Evolutionary conservation across 192 early-diverging fungal genomes (phyloP), one percentile per base, ranked within the genome.

Genomic region (Mortierella claussenii): DNA sequence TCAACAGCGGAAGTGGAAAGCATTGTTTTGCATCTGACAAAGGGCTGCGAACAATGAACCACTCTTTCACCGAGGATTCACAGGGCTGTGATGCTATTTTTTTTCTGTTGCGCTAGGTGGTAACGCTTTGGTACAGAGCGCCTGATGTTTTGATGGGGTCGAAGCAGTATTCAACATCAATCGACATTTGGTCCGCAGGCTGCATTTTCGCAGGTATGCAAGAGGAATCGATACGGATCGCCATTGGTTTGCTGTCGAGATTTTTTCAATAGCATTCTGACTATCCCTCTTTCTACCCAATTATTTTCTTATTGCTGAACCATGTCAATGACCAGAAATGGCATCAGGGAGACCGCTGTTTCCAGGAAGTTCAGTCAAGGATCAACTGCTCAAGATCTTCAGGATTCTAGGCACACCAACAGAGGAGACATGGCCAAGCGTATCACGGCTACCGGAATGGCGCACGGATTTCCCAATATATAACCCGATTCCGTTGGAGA

Each of bases 371-470:
- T 97, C 95, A 6, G 87, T 92, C 23, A 79, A 87, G 47, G 95
- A 97, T 80, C 95, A 99, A 71, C 65, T 99, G 26, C 63, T 91
- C 31, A 87, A 92, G 44, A 98, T 98, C 52, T 98, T 97, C 85
- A 97, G 95, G 75, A 86, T 93, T 52, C 73, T 93, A 70, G 94
- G 94, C 48, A 93, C 94, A 9, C 94, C 94, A 12, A 87, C 90
- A 32, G 90, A 91, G 48, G 89, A 89, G 30, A 83, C 81, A 27
- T 98, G 96, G 96, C 96, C 97, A 13, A 83, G 84, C 7, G 89
- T 96, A 28, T 87, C 90, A 28, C 89, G 90, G 74, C 81, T 97
- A 20, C 96, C 95, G 24, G 96, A 98, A 30, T 99, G 92, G 80
- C 93, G 90, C 66, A 78, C 83, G 12, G 91, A 93, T 71, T 94